phyloP scores from a whole-genome alignment of 495 filamentous ascomycete genomes.

The Penicillium robsamsonii region DNA sequence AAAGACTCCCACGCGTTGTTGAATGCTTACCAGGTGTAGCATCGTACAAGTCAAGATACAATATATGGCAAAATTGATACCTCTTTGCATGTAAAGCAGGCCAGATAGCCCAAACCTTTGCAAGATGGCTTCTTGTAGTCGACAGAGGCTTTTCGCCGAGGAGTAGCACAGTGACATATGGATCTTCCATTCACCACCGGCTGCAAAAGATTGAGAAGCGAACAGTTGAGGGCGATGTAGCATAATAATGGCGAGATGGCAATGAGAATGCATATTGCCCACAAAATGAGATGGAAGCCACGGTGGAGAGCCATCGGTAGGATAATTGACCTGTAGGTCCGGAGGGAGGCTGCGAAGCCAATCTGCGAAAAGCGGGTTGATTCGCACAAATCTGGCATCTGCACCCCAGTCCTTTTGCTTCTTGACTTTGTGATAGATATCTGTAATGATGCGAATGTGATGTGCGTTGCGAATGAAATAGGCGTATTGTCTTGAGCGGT shows the following conservation, averaged over 20 bases:
- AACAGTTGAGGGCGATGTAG: slow-evolving; percentile 85
- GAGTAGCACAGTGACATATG: slow-evolving; percentile 85
- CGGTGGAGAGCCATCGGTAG: slow-evolving; percentile 73
- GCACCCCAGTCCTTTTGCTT: slow-evolving; percentile 86
- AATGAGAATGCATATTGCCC: slow-evolving; percentile 91
- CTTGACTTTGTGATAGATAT: slow-evolving; percentile 73
- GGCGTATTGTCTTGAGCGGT: slow-evolving; percentile 76
- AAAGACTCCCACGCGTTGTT: not conserved
- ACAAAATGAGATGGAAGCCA: slow-evolving; percentile 88
- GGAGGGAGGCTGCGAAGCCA: slow-evolving; percentile 78
- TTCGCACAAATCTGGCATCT: slow-evolving; percentile 78
- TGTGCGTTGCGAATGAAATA: slow-evolving; percentile 74
- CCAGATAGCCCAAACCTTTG: slow-evolving; percentile 75
- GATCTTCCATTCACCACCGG: slow-evolving; percentile 78
- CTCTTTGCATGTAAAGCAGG: slow-evolving; percentile 88
- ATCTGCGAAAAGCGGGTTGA: slow-evolving; percentile 66
- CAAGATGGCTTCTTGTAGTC: slow-evolving; percentile 84
- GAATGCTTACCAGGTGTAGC: slow-evolving; percentile 77
- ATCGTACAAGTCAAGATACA: slow-evolving; percentile 89
- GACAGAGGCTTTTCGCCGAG: slow-evolving; percentile 84
- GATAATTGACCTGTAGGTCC: slow-evolving; percentile 77
- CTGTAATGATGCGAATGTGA: slow-evolving; percentile 74
- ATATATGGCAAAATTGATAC: slow-evolving; percentile 95
- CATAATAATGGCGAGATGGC: slow-evolving; percentile 83
- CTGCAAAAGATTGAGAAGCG: slow-evolving; percentile 67